A percentile compares a stretch with the other conserved stretches of the same genome.
Evolutionary conservation across 1,139 yeast species (phyloP).

Genomic region (Suhomyces guaymorum): DNA sequence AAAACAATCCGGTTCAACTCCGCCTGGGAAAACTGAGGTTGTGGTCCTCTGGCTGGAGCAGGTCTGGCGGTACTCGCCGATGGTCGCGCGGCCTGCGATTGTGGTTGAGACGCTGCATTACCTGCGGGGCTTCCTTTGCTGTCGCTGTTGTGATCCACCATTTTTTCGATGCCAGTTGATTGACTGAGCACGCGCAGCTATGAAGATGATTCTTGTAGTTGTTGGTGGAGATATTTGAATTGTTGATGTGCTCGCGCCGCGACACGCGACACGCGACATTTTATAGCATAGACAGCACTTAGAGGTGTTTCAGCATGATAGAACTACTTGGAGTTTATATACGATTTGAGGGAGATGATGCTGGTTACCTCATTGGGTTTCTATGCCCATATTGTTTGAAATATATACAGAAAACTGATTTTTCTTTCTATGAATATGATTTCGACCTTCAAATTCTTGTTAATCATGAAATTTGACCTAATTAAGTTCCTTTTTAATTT

Average conservation of each 20-base stretch:
- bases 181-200: not conserved
- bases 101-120: constrained; percentile 9
- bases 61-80: constrained; percentile 11
- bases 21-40: constrained; percentile 57
- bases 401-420: too few species aligned
- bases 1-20: constrained; percentile 87
- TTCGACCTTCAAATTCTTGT: too few species aligned
- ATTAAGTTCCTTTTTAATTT: not conserved
- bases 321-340: not conserved
- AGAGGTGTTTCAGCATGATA: too few species aligned
- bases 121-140: constrained; percentile 2
- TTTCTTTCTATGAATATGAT: too few species aligned
- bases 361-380: too few species aligned
- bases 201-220: constrained; percentile 3
- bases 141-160: constrained; percentile 5
- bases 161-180: constrained; percentile 2
- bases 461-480: not conserved
- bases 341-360: not conserved
- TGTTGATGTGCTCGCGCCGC: constrained; percentile 1
- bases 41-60: constrained; percentile 23
- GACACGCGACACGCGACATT: constrained; percentile 9
- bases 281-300: not conserved
- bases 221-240: constrained; percentile 3
- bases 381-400: too few species aligned
- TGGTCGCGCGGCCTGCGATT: constrained; percentile 11